Evolutionary conservation across 345 rosid genomes (phyloP).

Genomic region (Sisymbrium altissimum): DNA sequence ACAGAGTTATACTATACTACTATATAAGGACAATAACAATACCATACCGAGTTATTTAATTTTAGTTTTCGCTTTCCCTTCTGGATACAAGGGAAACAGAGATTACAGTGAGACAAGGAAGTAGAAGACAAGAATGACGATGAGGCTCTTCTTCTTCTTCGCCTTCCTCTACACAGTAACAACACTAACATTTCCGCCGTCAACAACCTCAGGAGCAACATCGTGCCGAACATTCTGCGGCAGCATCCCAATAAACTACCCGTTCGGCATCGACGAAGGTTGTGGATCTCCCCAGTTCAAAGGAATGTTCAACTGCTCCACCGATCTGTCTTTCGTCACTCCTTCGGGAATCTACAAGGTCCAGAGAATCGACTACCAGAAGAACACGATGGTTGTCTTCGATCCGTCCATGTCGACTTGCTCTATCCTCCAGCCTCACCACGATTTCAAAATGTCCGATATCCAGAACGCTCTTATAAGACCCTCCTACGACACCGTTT

Average conservation of each 20-base stretch:
- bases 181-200: slow-evolving; percentile 11
- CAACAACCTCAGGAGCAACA: slow-evolving; percentile 18
- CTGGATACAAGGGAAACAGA: neutral
- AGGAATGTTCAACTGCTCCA: slow-evolving; percentile 67
- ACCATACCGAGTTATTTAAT: neutral
- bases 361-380: slow-evolving; percentile 65
- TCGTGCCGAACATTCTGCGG: slow-evolving; percentile 67
- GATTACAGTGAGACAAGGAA: neutral
- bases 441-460: slow-evolving; percentile 67
- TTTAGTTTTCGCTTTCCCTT: neutral
- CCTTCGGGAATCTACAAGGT: slow-evolving; percentile 87
- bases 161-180: slow-evolving; percentile 17
- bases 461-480: slow-evolving; percentile 63
- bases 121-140: slow-evolving; percentile 8
- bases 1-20: no score
- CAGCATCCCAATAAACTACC: slow-evolving; percentile 61
- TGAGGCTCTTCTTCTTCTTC: slow-evolving; percentile 15
- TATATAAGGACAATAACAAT: neutral
- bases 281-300: slow-evolving; percentile 86
- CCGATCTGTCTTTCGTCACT: slow-evolving; percentile 60
- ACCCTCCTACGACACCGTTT: slow-evolving; percentile 81
- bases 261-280: slow-evolving; percentile 79
- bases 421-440: slow-evolving; percentile 93
- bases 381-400: slow-evolving; percentile 51
- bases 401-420: slow-evolving; percentile 97